These are phyloP conservation scores for Asclepias syriaca DNA, from an alignment of 257 asterid genomes.

Conservation along the genomic window DNA sequence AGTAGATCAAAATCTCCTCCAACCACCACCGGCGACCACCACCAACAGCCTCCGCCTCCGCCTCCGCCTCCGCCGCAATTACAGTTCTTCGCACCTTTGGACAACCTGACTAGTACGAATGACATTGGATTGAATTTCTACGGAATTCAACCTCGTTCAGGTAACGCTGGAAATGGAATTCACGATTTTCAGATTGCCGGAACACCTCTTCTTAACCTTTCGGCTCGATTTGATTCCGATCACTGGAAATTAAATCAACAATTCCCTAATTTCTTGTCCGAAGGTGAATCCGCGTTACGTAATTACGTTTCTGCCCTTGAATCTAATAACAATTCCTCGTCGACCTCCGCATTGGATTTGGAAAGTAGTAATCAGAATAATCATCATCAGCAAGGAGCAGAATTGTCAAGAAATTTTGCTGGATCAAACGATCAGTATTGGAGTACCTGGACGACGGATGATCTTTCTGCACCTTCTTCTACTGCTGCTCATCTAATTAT, in stretches of 20 bases:
- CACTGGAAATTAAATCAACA: conserved; percentile 29
- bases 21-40: conserved; percentile 4
- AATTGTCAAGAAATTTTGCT: conserved; percentile 18
- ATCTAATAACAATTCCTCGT: background rate
- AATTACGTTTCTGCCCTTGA: conserved; percentile 3
- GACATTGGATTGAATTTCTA: conserved; percentile 14
- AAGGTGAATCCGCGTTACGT: conserved; percentile 7
- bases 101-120: background rate
- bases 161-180: conserved; percentile 7
- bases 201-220: conserved; percentile 5
- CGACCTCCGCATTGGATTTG: background rate
- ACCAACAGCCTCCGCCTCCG: conserved; percentile 1
- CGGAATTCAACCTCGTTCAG: conserved; percentile 8
- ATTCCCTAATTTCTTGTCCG: conserved; percentile 21
- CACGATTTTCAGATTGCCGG: conserved; percentile 12
- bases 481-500: conserved; percentile 23
- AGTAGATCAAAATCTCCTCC: conserved; percentile 30
- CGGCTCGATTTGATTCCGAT: conserved; percentile 18
- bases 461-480: conserved; percentile 18
- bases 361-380: conserved; percentile 12
- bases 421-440: conserved; percentile 25
- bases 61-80: conserved; percentile 14
- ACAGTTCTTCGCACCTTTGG: conserved; percentile 23
- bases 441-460: conserved; percentile 28
- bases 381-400: conserved; percentile 6